phyloP scores from a whole-genome alignment of 306 rosid genomes.

The Acacia crassicarpa region DNA sequence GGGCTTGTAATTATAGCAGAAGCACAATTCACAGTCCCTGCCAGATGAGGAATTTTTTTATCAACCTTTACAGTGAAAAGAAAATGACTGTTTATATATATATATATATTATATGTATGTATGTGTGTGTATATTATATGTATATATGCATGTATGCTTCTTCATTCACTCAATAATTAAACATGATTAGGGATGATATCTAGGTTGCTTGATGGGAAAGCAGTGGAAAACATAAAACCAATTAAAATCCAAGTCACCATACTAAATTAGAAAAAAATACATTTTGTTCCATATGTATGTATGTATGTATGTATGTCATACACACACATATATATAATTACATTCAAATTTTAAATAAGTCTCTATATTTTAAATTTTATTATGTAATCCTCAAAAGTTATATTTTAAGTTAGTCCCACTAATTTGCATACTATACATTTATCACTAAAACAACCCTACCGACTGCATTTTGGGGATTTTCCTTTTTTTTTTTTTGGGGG shows the following conservation, averaged over 20 bases:
- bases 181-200: slow-evolving; percentile 29
- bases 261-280: neutral
- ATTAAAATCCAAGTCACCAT: neutral
- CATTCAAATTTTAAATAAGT: neutral
- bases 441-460: neutral
- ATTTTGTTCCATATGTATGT: neutral
- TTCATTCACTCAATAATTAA: slow-evolving; percentile 29
- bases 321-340: neutral
- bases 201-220: slow-evolving; percentile 14
- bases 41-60: neutral
- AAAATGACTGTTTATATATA: slow-evolving; percentile 16
- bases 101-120: neutral
- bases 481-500: too few relatives aligned
- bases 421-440: neutral
- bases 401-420: neutral
- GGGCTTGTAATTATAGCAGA: slow-evolving; percentile 21
- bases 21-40: slow-evolving; percentile 5
- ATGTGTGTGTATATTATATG: too few relatives aligned
- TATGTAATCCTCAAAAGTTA: too few relatives aligned
- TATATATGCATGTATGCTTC: neutral
- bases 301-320: too few relatives aligned
- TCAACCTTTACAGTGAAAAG: slow-evolving; percentile 24
- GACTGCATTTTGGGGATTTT: neutral
- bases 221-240: slow-evolving; percentile 28
- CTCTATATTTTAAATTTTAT: neutral